Percentiles rank a stretch among this genome's conserved stretches.
These are phyloP conservation scores for Arabidopsis arenosa DNA, from an alignment of 345 rosid species.

Conservation along the genomic window DNA sequence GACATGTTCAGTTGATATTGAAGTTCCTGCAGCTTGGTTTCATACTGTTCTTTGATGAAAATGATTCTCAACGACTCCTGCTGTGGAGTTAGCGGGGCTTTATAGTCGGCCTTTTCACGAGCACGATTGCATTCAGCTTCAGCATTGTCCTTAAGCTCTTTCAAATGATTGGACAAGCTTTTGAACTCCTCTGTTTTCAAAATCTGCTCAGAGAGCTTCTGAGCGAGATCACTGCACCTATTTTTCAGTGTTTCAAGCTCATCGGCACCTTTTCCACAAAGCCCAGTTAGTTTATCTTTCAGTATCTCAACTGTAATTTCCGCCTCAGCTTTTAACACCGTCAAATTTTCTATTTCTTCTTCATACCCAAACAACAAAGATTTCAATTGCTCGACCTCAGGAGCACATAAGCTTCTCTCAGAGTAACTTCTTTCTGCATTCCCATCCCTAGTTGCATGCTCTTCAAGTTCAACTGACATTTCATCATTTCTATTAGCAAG, in stretches of 20 bases:
- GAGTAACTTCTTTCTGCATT: conserved; percentile 43
- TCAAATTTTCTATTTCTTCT: conserved; percentile 64
- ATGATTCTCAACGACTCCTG: conserved; percentile 97
- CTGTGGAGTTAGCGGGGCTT: conserved; percentile 59
- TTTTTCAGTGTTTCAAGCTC: conserved; percentile 55
- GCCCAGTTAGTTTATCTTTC: conserved; percentile 63
- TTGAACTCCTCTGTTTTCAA: conserved; percentile 88
- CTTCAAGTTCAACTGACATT: conserved; percentile 53
- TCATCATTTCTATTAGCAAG: conserved; percentile 50
- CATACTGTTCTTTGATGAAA: conserved; percentile 94
- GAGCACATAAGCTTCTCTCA: conserved; percentile 50
- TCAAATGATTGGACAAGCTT: conserved; percentile 77
- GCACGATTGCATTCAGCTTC: conserved; percentile 70
- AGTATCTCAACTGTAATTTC: conserved; percentile 61
- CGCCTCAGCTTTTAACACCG: conserved; percentile 62
- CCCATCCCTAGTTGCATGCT: conserved; percentile 45
- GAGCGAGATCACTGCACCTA: conserved; percentile 64
- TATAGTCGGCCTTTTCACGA: conserved; percentile 61
- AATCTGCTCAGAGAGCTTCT: conserved; percentile 78
- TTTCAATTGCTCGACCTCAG: conserved; percentile 63
- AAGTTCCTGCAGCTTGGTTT: conserved; percentile 81
- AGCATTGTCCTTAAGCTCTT: conserved; percentile 88
- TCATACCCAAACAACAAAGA: conserved; percentile 50
- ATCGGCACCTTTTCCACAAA: conserved; percentile 48
- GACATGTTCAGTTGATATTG: conserved; percentile 86